Conservation (phyloP, 257 asterid genomes). For the Buddleja alternifolia region DNA sequence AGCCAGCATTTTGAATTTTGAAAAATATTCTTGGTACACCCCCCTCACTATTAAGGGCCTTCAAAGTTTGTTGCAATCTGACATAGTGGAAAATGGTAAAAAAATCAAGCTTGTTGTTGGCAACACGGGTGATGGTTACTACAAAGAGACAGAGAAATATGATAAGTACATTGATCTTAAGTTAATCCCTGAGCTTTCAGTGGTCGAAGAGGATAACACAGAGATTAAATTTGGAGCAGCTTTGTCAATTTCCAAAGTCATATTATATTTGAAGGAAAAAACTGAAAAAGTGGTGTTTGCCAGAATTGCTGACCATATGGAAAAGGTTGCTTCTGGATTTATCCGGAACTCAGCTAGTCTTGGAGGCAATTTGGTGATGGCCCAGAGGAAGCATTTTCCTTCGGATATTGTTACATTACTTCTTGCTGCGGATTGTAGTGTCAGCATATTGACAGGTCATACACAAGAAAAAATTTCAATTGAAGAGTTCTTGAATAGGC, state of each 20-base stretch:
- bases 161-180: constrained; percentile 53
- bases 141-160: constrained; percentile 44
- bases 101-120: constrained; percentile 51
- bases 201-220: constrained; percentile 34
- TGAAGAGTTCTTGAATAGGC: constrained; percentile 54
- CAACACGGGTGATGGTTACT: constrained; percentile 58
- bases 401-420: constrained; percentile 67
- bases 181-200: constrained; percentile 54
- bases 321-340: constrained; percentile 62
- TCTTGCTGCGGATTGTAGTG: constrained; percentile 55
- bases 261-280: constrained; percentile 43
- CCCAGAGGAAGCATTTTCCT: constrained; percentile 66
- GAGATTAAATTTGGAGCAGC: constrained; percentile 70
- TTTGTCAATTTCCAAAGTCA: constrained; percentile 58
- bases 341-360: constrained; percentile 66
- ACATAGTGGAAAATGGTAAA: constrained; percentile 26
- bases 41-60: constrained; percentile 54
- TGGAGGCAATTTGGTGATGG: constrained; percentile 76
- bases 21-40: constrained; percentile 49
- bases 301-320: constrained; percentile 65
- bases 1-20: constrained; percentile 28
- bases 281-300: constrained; percentile 29
- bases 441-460: constrained; percentile 43
- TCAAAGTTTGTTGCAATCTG: constrained; percentile 36
- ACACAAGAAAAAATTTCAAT: constrained; percentile 42